Evolutionary conservation across 495 filamentous ascomycete species (phyloP), one percentile per base, ranked within the genome.

Genomic region (Cercophora samala): DNA sequence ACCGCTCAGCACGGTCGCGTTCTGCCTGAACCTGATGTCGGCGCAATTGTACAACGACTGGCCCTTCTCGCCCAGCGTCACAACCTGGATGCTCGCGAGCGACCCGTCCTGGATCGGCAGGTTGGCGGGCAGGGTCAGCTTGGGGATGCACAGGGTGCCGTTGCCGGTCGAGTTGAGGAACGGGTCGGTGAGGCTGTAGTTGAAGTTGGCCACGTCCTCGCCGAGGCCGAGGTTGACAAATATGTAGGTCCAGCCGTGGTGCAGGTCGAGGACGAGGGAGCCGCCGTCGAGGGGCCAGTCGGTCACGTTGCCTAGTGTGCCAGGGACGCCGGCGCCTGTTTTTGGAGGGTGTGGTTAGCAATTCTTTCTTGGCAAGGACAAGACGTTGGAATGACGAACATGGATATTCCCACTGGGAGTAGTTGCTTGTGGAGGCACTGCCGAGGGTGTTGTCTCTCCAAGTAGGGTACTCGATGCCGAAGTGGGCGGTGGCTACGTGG

Each of bases 161-260:
- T 81, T 84, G 58, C 86, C 87, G 1, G 87, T 88, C 66, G 81
- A 80, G 76, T 90, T 90, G 70, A 84, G 77, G 65, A 84, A 72
- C 19, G 73, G 64, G 11, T 74, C 68, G 19, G 83, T 82, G 23
- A 89, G 80, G 23, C 82, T 79, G 73, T 87, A 83, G 75, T 89
- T 89, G 78, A 89, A 87, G 72, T 78, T 78, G 63, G 85, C 80
- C 25, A 81, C 81, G 69, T 81, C 79, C 9, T 65, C 64, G 51
- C 87, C 86, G 42, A 90, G 67, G n/a, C 85, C 88, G 22, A 89
- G 76, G 76, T 89, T 89, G 70, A 90, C 73, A 74, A 82, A 89
- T 42, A 87, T 74, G 67, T 88, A 85, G 15, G 86, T 82, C 78
- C 80, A 85, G 9, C 74, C 70, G 72, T 90, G 88, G 72, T 77